Percentiles rank a stretch among this genome's conserved stretches.
Conservation (phyloP, 2,329 filamentous ascomycete species). For the Beauveria medogensis region DNA sequence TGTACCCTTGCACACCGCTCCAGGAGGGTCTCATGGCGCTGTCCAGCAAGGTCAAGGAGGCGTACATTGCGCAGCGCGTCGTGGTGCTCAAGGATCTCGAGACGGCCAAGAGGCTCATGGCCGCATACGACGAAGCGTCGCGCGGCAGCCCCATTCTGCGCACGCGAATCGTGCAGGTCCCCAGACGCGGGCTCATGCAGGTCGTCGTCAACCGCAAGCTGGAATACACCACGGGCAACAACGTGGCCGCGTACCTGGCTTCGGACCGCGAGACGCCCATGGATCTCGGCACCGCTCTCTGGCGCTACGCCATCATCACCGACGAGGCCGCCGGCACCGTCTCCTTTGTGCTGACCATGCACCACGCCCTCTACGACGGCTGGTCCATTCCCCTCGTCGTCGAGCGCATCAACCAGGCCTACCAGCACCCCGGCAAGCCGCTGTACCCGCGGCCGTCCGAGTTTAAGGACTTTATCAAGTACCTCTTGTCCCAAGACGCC, state of each 20-base stretch:
- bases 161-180: conserved; percentile 40
- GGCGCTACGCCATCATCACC: conserved; percentile 35
- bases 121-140: conserved; percentile 34
- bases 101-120: conserved; percentile 30
- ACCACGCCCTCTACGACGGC: conserved; percentile 50
- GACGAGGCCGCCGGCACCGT: conserved; percentile 23
- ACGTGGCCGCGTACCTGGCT: conserved; percentile 32
- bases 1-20: conserved; percentile 46
- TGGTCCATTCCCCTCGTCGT: conserved; percentile 46
- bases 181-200: conserved; percentile 36
- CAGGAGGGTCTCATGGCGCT: conserved; percentile 48
- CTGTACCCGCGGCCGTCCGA: conserved; percentile 28
- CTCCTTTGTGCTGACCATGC: conserved; percentile 45
- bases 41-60: conserved; percentile 40
- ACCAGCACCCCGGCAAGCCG: conserved; percentile 21
- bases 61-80: conserved; percentile 44
- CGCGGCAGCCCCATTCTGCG: conserved; percentile 34
- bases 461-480: conserved; percentile 43
- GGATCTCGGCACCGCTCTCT: conserved; percentile 37
- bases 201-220: conserved; percentile 36
- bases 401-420: conserved; percentile 39
- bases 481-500: conserved; percentile 32
- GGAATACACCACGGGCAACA: conserved; percentile 24
- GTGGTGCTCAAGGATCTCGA: conserved; percentile 30
- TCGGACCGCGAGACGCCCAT: conserved; percentile 32